A percentile compares a stretch with the other conserved stretches of the same genome.
Conservation (phyloP, 179 eudicot genomes). For the Patellifolia procumbens region DNA sequence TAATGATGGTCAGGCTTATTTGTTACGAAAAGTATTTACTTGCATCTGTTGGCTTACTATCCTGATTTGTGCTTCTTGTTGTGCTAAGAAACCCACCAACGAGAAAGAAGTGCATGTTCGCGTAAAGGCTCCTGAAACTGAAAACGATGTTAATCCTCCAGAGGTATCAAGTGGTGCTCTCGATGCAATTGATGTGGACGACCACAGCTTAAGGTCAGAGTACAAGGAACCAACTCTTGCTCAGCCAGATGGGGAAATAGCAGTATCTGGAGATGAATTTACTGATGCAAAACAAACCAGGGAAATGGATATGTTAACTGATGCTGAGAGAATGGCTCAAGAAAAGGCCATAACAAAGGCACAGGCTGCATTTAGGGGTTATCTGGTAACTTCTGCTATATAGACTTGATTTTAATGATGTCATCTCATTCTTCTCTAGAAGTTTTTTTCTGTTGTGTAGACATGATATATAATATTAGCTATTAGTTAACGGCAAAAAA, state of each 20-base stretch:
- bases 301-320: slow-evolving; percentile 35
- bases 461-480: background rate
- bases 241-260: slow-evolving; percentile 38
- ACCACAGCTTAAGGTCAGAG: slow-evolving; percentile 39
- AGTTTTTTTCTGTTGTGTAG: background rate
- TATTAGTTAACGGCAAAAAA: background rate
- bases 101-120: slow-evolving; percentile 53
- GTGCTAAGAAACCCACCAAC: slow-evolving; percentile 50
- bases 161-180: slow-evolving; percentile 40
- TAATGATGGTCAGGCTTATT: background rate
- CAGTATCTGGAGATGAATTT: slow-evolving; percentile 38
- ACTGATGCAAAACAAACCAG: slow-evolving; percentile 32
- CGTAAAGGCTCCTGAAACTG: slow-evolving; percentile 46
- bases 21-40: background rate
- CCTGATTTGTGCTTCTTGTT: slow-evolving; percentile 21
- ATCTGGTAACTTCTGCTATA: slow-evolving; percentile 66
- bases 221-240: slow-evolving; percentile 37
- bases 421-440: background rate
- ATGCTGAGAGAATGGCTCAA: slow-evolving; percentile 46
- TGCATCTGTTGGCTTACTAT: background rate
- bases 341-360: slow-evolving; percentile 85
- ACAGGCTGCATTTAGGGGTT: slow-evolving; percentile 97
- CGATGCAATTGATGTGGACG: slow-evolving; percentile 37
- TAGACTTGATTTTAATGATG: too few species aligned
- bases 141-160: slow-evolving; percentile 38